Conservation (phyloP, 2,329 filamentous ascomycete genomes). For the Pezicula neosporulosa region DNA sequence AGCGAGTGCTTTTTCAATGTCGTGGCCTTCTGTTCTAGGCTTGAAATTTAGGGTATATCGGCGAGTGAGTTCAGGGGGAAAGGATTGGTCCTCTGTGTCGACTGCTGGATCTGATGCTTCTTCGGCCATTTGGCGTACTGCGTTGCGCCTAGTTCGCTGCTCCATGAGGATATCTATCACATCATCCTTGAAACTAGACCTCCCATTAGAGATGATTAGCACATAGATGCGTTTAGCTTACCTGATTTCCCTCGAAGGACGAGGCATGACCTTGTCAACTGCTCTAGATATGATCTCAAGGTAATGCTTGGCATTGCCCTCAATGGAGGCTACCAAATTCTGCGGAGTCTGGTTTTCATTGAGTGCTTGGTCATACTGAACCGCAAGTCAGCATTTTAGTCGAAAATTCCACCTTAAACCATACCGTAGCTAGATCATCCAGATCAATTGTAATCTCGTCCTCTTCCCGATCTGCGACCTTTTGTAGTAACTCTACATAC, state of each 20-base stretch:
- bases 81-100: conserved; percentile 62
- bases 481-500: conserved; percentile 84
- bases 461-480: conserved; percentile 75
- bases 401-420: conserved; percentile 46
- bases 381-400: conserved; percentile 5
- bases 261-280: conserved; percentile 82
- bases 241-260: conserved; percentile 73
- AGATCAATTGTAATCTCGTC: conserved; percentile 83
- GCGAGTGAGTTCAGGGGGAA: conserved; percentile 86
- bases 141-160: conserved; percentile 79
- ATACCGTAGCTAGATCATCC: conserved; percentile 76
- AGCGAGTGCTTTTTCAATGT: conserved; percentile 65
- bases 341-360: conserved; percentile 53
- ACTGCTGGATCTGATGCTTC: conserved; percentile 60
- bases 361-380: conserved; percentile 67
- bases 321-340: conserved; percentile 78
- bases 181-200: conserved; percentile 86
- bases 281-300: conserved; percentile 87
- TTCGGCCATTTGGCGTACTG: conserved; percentile 65
- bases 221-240: conserved; percentile 38
- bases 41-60: conserved; percentile 97
- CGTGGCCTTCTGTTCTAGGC: conserved; percentile 72
- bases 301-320: conserved; percentile 91
- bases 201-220: conserved; percentile 14
- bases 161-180: conserved; percentile 96